Conservation (phyloP, 495 filamentous ascomycete genomes). For the Chaetomidium leptoderma region DNA sequence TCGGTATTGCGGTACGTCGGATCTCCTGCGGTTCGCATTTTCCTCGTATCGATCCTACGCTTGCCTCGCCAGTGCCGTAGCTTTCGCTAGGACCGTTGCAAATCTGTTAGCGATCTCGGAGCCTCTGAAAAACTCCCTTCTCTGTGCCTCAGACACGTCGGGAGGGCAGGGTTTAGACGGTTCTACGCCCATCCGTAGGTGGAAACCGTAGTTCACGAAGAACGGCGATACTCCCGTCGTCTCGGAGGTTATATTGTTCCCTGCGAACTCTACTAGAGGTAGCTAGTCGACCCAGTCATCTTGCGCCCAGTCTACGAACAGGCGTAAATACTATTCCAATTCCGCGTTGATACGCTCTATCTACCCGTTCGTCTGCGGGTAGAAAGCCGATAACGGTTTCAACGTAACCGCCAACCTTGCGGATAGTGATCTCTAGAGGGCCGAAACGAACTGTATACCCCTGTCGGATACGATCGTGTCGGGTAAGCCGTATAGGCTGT, state of each 20-base stretch:
- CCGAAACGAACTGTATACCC: not conserved
- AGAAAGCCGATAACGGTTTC: not conserved
- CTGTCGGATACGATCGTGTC: not conserved
- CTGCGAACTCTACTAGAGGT: not conserved
- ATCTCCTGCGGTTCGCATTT: not conserved
- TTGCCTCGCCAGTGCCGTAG: not conserved
- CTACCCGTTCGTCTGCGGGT: not conserved
- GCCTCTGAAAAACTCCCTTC: not conserved
- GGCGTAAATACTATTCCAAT: not conserved
- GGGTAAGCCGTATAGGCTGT: not conserved
- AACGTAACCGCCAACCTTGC: not conserved
- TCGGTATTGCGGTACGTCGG: not conserved
- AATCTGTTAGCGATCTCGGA: not conserved
- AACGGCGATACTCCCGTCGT: not conserved
- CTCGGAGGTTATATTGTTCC: not conserved
- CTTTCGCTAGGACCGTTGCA: not conserved
- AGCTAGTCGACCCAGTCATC: constrained; percentile 6
- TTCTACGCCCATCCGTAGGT: not conserved
- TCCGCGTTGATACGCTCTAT: not conserved
- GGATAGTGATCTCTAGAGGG: not conserved
- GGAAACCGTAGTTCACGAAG: not conserved
- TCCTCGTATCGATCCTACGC: not conserved
- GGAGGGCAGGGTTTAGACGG: not conserved
- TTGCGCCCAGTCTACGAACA: not conserved
- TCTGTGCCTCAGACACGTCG: not conserved